Evolutionary conservation across 192 early-diverging fungal species (phyloP), one percentile per base, ranked within the genome.

Genomic region (Backusella psychrophila): DNA sequence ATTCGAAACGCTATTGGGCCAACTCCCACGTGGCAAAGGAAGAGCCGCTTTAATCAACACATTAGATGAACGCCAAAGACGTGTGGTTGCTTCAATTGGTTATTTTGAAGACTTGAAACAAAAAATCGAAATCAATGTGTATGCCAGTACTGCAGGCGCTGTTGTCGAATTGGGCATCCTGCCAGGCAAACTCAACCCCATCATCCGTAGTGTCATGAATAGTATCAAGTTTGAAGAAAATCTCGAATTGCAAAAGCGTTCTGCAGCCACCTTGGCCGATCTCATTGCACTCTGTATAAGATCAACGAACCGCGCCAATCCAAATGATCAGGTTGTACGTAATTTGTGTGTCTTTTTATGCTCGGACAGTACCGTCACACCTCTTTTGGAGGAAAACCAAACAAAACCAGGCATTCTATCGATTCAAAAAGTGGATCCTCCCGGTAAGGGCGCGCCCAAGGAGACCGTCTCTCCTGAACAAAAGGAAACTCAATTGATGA

Each of bases 151-250:
- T 31, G 93, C 96, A n/a, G 87, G 91, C 0, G 95, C 96, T 2
- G 86, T 96, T 3, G 91, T 97, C 0, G 89, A 89, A 8, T 74
- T 97, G 34, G 94, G 93, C 4, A 83, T 75, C 2, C 83, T 98
- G 14, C 97, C 98, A 7, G 71, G 84, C 0, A 97, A 95, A 79
- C 86, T 97, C 8, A 97, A 94, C 74, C 89, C 91, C 0, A 83
- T 99, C 9, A 91, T 98, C 65, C 90, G 96, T 29, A 83, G 92
- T 65, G 81, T 99, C 34, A 98, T 98, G 95, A 90, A 92, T 52
- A 89, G 91, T 17, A 85, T 98, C 72, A 94, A 96, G 81, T 82
- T 91, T 52, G 89, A 92, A 70, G 85, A 93, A 39, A 94, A 91
- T 42, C 44, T 83, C 1, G 85, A 86, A 29, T 73, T 90, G 36